Evolutionary conservation across 164 flowering plant genomes (phyloP).

Genomic region (Kingdonia uniflora): DNA sequence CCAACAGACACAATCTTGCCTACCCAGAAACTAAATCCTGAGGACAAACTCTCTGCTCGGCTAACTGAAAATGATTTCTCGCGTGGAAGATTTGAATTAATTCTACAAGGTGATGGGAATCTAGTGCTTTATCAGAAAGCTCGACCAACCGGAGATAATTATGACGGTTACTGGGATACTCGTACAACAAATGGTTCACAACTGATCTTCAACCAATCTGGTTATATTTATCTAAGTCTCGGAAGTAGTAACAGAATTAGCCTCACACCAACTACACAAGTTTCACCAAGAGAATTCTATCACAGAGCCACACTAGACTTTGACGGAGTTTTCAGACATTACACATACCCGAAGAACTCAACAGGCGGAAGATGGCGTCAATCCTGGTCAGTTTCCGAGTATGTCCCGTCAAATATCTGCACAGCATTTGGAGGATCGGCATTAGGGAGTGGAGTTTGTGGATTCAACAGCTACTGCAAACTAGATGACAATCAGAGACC

Average conservation of each 20-base stretch:
- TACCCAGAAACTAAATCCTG: slow-evolving; percentile 11
- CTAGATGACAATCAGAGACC: slow-evolving; percentile 17
- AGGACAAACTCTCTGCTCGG: slow-evolving; percentile 11
- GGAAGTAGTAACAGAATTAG: background rate
- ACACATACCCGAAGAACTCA: slow-evolving; percentile 10
- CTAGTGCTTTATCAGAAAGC: slow-evolving; percentile 4
- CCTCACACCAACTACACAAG: background rate
- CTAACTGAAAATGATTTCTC: slow-evolving; percentile 16
- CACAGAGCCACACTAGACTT: slow-evolving; percentile 16
- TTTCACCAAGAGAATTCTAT: slow-evolving; percentile 4
- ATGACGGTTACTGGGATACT: slow-evolving; percentile 4
- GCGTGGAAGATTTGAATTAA: slow-evolving; percentile 16
- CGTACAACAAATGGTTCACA: background rate
- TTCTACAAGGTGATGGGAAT: background rate
- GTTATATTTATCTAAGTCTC: slow-evolving; percentile 4
- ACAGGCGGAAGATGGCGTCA: background rate
- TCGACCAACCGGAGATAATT: background rate
- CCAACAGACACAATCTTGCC: slow-evolving; percentile 39
- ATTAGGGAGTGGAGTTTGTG: slow-evolving; percentile 32
- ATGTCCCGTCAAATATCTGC: slow-evolving; percentile 17
- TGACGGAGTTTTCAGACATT: slow-evolving; percentile 23
- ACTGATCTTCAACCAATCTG: slow-evolving; percentile 10
- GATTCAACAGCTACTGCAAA: slow-evolving; percentile 38
- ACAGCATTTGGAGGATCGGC: background rate
- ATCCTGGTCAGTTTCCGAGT: slow-evolving; percentile 11